Evolutionary conservation across 805 yeast species (phyloP).

Genomic region (Cephaloascus fragrans): DNA sequence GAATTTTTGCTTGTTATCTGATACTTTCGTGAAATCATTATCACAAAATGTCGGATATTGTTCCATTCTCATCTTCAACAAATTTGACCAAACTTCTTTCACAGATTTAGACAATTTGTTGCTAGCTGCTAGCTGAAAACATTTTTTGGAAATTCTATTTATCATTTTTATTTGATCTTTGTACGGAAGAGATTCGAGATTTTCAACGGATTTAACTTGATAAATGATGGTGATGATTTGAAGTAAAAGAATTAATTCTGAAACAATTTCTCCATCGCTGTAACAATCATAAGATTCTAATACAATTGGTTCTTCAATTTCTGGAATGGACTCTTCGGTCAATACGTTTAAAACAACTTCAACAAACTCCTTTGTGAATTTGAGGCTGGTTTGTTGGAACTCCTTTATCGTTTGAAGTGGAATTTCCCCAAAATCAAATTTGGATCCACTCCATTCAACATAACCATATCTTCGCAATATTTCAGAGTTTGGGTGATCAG

Average conservation of each 20-base stretch:
- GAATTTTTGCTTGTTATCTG: slow-evolving; percentile 2
- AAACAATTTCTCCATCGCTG: slow-evolving; percentile 41
- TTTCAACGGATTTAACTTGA: slow-evolving; percentile 18
- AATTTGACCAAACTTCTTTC: slow-evolving; percentile 16
- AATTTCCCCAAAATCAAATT: slow-evolving; percentile 75
- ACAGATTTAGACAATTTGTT: slow-evolving; percentile 33
- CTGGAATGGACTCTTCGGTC: slow-evolving; percentile 18
- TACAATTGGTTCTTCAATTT: slow-evolving; percentile 30
- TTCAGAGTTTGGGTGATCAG: slow-evolving; percentile 88
- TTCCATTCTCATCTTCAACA: slow-evolving; percentile 23
- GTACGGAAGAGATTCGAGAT: slow-evolving; percentile 4
- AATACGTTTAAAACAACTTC: slow-evolving; percentile 22
- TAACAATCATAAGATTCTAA: slow-evolving; percentile 58
- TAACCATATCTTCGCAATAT: slow-evolving; percentile 86
- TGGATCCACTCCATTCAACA: slow-evolving; percentile 66
- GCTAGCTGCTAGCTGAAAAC: slow-evolving; percentile 49
- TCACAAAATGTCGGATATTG: slow-evolving; percentile 34
- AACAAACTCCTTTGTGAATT: slow-evolving; percentile 15
- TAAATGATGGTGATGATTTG: slow-evolving; percentile 36
- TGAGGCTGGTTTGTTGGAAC: slow-evolving; percentile 19
- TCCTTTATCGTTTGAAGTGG: slow-evolving; percentile 31
- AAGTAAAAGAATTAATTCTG: slow-evolving; percentile 47
- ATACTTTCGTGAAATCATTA: slow-evolving; percentile 13
- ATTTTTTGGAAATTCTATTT: slow-evolving; percentile 45
- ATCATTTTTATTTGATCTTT: slow-evolving; percentile 16